phyloP scores from a whole-genome alignment of 2,329 filamentous ascomycete genomes.

The Phialophora expanda region DNA sequence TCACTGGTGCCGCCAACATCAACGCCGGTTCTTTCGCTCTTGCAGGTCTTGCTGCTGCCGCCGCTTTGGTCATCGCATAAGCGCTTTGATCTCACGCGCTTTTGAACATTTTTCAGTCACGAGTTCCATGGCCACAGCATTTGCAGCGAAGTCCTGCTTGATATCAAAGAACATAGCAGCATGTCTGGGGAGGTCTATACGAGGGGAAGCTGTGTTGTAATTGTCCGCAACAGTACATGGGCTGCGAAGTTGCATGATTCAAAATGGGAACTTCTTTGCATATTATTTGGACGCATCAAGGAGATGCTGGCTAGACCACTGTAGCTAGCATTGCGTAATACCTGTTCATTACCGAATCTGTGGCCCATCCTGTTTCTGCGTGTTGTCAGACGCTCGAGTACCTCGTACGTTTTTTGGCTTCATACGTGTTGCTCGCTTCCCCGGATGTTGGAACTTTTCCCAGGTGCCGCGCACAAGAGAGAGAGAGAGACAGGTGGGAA shows the following conservation, averaged over 20 bases:
- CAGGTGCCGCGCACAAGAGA: too few species aligned
- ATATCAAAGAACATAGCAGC: slow-evolving; percentile 27
- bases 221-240: slow-evolving; percentile 23
- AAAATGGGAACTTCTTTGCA: slow-evolving; percentile 33
- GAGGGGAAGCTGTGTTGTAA: slow-evolving; percentile 19
- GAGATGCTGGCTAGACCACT: slow-evolving; percentile 36
- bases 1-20: slow-evolving; percentile 43
- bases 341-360: slow-evolving; percentile 35
- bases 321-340: slow-evolving; percentile 38
- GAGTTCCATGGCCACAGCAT: slow-evolving; percentile 33
- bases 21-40: slow-evolving; percentile 42
- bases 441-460: background rate
- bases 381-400: background rate
- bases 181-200: slow-evolving; percentile 33
- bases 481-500: background rate
- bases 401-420: background rate
- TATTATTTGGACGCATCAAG: slow-evolving; percentile 36
- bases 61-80: slow-evolving; percentile 44
- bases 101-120: slow-evolving; percentile 33
- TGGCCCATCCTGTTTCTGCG: background rate
- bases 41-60: slow-evolving; percentile 42
- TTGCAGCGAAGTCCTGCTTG: slow-evolving; percentile 27
- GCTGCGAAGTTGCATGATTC: slow-evolving; percentile 21
- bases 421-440: background rate
- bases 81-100: slow-evolving; percentile 25